Conservation (phyloP, 306 rosid species). For the Begonia fuchsioides region DNA sequence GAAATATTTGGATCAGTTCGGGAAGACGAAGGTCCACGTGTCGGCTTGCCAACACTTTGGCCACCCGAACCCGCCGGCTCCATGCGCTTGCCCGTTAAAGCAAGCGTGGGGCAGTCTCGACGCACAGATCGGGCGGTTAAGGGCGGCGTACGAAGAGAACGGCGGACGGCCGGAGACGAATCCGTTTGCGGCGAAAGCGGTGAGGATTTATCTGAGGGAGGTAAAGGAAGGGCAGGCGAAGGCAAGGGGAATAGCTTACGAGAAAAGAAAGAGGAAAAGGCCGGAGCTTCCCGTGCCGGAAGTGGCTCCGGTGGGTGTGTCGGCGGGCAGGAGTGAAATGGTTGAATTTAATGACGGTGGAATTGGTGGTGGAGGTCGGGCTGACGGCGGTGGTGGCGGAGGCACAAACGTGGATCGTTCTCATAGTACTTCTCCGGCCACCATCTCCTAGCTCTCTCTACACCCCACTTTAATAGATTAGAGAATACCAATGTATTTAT, state of each 20-base stretch:
- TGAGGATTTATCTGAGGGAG: slow-evolving; percentile 5
- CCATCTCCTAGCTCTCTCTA: background rate
- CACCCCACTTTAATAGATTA: no score
- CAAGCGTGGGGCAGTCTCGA: slow-evolving; percentile 5
- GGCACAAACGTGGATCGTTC: background rate
- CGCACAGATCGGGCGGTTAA: slow-evolving; percentile 1
- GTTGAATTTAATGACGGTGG: background rate
- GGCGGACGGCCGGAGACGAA: slow-evolving; percentile 2
- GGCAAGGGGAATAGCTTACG: slow-evolving; percentile 1
- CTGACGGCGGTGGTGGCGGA: background rate
- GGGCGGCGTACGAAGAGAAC: slow-evolving; percentile 4
- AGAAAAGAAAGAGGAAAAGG: slow-evolving; percentile 2
- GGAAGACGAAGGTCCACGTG: slow-evolving; percentile 2
- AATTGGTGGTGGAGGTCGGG: background rate
- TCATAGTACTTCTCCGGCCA: background rate
- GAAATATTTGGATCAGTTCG: slow-evolving; percentile 2
- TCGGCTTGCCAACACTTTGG: background rate
- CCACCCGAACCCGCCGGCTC: slow-evolving; percentile 1
- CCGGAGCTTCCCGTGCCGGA: background rate
- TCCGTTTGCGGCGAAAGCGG: background rate
- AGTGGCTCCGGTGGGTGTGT: background rate
- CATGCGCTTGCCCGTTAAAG: slow-evolving; percentile 1
- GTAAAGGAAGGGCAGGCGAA: slow-evolving; percentile 3
- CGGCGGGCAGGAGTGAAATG: background rate
- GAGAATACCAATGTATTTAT: no score